These are phyloP conservation scores for Claviceps paspali DNA, from an alignment of 2,329 filamentous ascomycete genomes.

Conservation along the genomic window DNA sequence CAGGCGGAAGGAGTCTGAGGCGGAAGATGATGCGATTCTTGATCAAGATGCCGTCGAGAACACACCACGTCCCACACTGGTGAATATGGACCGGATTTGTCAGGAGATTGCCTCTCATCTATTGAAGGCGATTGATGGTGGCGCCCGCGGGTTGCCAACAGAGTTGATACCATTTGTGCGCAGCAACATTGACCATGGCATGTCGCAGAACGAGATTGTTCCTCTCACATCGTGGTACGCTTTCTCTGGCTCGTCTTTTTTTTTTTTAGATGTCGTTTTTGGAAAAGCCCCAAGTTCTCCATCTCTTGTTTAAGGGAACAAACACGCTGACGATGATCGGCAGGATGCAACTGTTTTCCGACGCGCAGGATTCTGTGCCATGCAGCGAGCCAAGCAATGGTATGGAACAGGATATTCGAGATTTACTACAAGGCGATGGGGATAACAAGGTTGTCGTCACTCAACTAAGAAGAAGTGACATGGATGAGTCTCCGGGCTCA, in stretches of 20 bases:
- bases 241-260: not conserved
- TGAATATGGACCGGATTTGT: slow-evolving; percentile 13
- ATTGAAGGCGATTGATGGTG: slow-evolving; percentile 3
- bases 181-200: slow-evolving; percentile 12
- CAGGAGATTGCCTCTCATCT: slow-evolving; percentile 10
- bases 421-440: slow-evolving; percentile 13
- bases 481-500: slow-evolving; percentile 11
- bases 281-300: no score
- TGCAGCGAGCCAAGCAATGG: slow-evolving; percentile 8
- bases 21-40: not conserved
- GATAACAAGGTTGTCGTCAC: slow-evolving; percentile 14
- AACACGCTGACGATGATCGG: not conserved
- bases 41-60: not conserved
- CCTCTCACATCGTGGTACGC: slow-evolving; percentile 20
- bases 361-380: not conserved
- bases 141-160: slow-evolving; percentile 13
- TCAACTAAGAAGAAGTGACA: slow-evolving; percentile 13
- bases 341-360: slow-evolving; percentile 14
- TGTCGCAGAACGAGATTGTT: slow-evolving; percentile 11
- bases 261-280: no score
- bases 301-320: no score
- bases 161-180: slow-evolving; percentile 14
- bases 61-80: slow-evolving; percentile 3
- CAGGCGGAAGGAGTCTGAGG: not conserved
- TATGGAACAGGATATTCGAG: slow-evolving; percentile 15